phyloP scores from a whole-genome alignment of 495 filamentous ascomycete genomes.

The Podospora bellae-mahoneyi region DNA sequence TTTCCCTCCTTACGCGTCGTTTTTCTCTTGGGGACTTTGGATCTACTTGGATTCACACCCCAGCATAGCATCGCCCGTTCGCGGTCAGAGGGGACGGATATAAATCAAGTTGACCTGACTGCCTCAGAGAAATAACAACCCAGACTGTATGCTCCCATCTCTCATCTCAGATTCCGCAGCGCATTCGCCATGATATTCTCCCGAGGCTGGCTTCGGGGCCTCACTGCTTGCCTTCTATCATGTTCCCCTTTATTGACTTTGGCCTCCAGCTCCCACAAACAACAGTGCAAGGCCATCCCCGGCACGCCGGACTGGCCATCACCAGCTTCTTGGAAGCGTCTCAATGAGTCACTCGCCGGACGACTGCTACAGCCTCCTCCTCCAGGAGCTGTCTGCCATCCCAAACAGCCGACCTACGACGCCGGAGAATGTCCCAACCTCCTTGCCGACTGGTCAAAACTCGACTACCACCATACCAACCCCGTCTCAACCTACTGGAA shows the following conservation, averaged over 20 bases:
- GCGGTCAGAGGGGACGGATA: not conserved
- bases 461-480: constrained; percentile 36
- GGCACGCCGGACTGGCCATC: constrained; percentile 37
- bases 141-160: not conserved
- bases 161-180: not conserved
- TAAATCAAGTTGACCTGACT: not conserved
- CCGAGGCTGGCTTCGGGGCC: not conserved
- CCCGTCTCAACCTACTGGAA: constrained; percentile 43
- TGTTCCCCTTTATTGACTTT: not conserved
- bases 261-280: constrained; percentile 4
- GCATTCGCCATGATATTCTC: not conserved
- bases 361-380: constrained; percentile 51
- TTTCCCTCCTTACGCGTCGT: not conserved
- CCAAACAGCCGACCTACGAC: constrained; percentile 35
- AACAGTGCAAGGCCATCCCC: constrained; percentile 35
- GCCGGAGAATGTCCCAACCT: constrained; percentile 34
- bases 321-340: constrained; percentile 26
- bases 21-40: not conserved
- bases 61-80: not conserved
- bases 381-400: constrained; percentile 56
- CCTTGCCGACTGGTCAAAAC: constrained; percentile 33
- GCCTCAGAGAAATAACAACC: not conserved
- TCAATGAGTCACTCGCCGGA: constrained; percentile 43
- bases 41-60: not conserved
- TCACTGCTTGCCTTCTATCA: not conserved